phyloP scores from a whole-genome alignment of 2,329 filamentous ascomycete species.

The Aspergillus unguis region DNA sequence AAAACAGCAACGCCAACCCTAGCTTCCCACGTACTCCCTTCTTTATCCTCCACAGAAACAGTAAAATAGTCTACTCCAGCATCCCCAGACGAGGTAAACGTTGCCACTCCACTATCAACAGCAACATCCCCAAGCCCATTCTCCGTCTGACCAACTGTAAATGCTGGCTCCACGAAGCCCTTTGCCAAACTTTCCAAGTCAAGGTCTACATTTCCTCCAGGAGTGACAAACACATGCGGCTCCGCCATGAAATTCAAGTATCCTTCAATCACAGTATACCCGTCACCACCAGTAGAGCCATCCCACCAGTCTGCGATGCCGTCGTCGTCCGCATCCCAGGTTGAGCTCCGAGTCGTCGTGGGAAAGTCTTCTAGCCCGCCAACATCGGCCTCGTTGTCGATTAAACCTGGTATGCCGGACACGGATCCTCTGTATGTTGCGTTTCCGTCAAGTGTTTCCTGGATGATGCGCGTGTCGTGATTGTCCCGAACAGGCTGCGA shows the following conservation, averaged over 20 bases:
- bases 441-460: constrained; percentile 10
- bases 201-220: not conserved
- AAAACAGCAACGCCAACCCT: constrained; percentile 7
- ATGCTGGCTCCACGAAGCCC: not conserved
- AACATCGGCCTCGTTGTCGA: constrained; percentile 11
- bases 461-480: constrained; percentile 11
- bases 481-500: constrained; percentile 5
- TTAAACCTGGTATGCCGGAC: constrained; percentile 7
- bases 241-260: constrained; percentile 14
- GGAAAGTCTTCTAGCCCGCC: constrained; percentile 12
- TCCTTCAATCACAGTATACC: constrained; percentile 10
- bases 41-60: not conserved
- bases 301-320: constrained; percentile 15
- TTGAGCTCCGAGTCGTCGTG: not conserved
- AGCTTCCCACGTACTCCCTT: constrained; percentile 9
- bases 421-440: constrained; percentile 7
- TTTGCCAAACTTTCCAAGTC: not conserved
- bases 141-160: not conserved
- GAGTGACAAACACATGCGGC: constrained; percentile 5
- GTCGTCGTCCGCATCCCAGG: constrained; percentile 10
- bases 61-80: constrained; percentile 1
- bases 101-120: not conserved
- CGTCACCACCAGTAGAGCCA: constrained; percentile 6
- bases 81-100: not conserved
- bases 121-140: not conserved